Evolutionary conservation across 2,329 filamentous ascomycete species (phyloP), one percentile per base, ranked within the genome.

Genomic region (Aulographum hederae): DNA sequence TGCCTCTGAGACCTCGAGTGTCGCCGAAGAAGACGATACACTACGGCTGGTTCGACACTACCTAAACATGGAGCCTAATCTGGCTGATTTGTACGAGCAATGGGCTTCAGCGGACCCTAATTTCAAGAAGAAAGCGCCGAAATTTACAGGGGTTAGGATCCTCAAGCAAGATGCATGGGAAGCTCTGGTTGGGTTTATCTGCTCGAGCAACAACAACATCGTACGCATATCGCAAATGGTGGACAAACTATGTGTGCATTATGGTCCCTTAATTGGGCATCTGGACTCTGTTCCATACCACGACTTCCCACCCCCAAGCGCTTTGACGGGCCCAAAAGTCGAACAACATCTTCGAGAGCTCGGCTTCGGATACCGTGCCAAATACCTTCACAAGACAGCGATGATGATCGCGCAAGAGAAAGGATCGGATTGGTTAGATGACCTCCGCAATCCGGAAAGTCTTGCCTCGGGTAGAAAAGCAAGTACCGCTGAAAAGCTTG

Each of bases 201-300:
- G 89, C 63, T 94, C 85, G 54, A 93, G 84, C 55, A 98, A 98
- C 56, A 98, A 98, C 57, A 94, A 98, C 50, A 98, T 98, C 37
- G 68, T 75, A 2, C 72, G 89, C 25, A 98, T 98, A 50, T 86
- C 80, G 4, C 80, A 91, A 54, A 98, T 98, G 89, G 84, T 86
- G 15, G 74, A 91, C 43, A 95, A 93, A 44, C 61, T 98, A 10
- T 98, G 91, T 50, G 52, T 68, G 18, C 68, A 91, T 46, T 98
- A 94, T 45, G 89, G 89, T 0, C 69, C 73, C 0, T 59, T 80
- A 3, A 68, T 95, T 33, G 79, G 70, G 1, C 63, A 73, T 26
- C 52, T 93, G 32, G 74, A 71, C 18, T 67, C 69, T 20, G 67
- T 75, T 32, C 53, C 73, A 3, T 89, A 89, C 48, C 77, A 94